A percentile compares a stretch with the other conserved stretches of the same genome.
Conservation (phyloP, 139 green algal species). For the Pseudopediastrum boryanum region DNA sequence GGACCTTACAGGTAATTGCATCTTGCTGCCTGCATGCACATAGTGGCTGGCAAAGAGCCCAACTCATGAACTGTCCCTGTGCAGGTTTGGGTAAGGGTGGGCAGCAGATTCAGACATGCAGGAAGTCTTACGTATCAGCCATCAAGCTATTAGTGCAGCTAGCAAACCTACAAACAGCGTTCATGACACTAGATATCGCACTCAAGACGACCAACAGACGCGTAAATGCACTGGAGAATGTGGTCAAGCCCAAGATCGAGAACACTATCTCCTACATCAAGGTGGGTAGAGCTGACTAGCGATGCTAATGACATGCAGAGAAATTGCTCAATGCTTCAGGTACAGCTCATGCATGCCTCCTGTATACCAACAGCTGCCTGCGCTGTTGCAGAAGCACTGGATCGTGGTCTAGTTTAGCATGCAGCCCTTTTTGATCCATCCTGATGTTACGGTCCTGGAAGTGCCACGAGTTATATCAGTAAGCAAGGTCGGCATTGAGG, state of each 20-base stretch:
- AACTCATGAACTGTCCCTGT: background rate
- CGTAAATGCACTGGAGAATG: constrained; percentile 99
- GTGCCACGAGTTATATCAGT: too few species aligned
- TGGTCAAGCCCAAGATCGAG: constrained; percentile 94
- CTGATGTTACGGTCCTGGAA: too few species aligned
- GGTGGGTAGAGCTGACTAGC: constrained; percentile 42
- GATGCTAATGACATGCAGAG: background rate
- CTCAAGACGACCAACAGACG: constrained; percentile 97
- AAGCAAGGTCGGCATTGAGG: too few species aligned
- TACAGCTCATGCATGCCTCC: too few species aligned
- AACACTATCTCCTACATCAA: constrained; percentile 99
- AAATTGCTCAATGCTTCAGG: too few species aligned
- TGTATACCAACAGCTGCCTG: too few species aligned
- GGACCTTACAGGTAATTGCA: constrained; percentile 67
- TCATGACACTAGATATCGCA: constrained; percentile 94
- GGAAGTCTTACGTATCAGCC: constrained; percentile 80
- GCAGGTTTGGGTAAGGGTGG: constrained; percentile 91
- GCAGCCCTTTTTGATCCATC: too few species aligned
- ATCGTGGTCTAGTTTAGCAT: too few species aligned
- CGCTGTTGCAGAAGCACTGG: too few species aligned
- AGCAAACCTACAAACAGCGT: constrained; percentile 96
- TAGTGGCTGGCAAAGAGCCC: background rate
- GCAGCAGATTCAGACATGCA: constrained; percentile 90
- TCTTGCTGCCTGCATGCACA: background rate
- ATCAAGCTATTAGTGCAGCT: constrained; percentile 95